A percentile compares a stretch with the other conserved stretches of the same genome.
These are phyloP conservation scores for Crinitomyces ghanaensis DNA, from an alignment of 805 yeast species.

Conservation along the genomic window DNA sequence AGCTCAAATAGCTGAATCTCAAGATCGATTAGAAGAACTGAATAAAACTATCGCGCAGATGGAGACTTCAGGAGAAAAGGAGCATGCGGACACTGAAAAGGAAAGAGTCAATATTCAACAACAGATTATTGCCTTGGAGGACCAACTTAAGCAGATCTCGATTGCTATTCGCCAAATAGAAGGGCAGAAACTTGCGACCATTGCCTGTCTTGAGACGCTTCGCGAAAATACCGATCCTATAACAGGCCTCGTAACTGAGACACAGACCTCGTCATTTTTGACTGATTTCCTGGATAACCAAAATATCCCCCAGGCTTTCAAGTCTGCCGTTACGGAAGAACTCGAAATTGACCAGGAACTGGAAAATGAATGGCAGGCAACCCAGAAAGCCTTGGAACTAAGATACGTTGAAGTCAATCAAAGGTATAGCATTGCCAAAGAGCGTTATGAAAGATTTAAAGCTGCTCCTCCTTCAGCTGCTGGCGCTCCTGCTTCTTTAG, in stretches of 20 bases:
- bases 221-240: slow-evolving; percentile 12
- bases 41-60: slow-evolving; percentile 8
- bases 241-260: slow-evolving; percentile 10
- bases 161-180: slow-evolving; percentile 8
- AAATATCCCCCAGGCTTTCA: slow-evolving; percentile 8
- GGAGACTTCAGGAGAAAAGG: slow-evolving; percentile 5
- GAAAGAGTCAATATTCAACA: slow-evolving; percentile 10
- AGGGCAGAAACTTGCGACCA: slow-evolving; percentile 5
- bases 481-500: slow-evolving; percentile 2
- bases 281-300: background rate
- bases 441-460: slow-evolving; percentile 11
- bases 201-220: slow-evolving; percentile 9
- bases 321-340: slow-evolving; percentile 11
- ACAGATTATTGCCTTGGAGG: slow-evolving; percentile 13
- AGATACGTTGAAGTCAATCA: slow-evolving; percentile 26
- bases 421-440: slow-evolving; percentile 22
- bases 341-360: slow-evolving; percentile 16
- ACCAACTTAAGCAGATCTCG: slow-evolving; percentile 8
- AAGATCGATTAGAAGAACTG: slow-evolving; percentile 9
- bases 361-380: slow-evolving; percentile 27
- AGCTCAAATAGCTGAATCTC: slow-evolving; percentile 16
- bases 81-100: slow-evolving; percentile 8
- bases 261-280: too few relatives aligned
- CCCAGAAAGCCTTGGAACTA: slow-evolving; percentile 25
- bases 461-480: slow-evolving; percentile 3